Conservation (phyloP, 2,329 filamentous ascomycete genomes). For the Scedosporium apiospermum region DNA sequence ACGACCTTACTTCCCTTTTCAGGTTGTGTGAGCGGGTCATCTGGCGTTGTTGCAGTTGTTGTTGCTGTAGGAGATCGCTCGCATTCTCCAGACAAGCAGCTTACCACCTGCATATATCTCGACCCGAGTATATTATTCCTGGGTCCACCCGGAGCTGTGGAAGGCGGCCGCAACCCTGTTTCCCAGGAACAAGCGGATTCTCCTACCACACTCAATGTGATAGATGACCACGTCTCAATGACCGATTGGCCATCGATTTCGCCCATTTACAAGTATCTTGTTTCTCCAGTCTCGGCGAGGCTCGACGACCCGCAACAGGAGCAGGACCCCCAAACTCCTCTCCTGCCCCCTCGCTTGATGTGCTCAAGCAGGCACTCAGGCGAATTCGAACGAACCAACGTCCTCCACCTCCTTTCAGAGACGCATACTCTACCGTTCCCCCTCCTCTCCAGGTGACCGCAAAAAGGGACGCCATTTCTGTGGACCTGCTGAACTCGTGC, state of each 20-base stretch:
- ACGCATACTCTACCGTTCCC: not conserved
- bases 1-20: not conserved
- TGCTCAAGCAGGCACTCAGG: not conserved
- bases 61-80: not conserved
- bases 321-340: conserved; percentile 1
- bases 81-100: not conserved
- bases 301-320: not conserved
- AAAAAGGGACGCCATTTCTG: not conserved
- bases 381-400: not conserved
- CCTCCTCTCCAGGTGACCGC: not conserved
- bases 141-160: not conserved
- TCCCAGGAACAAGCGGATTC: not conserved
- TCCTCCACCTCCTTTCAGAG: not conserved
- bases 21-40: not conserved
- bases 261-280: not conserved
- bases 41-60: conserved; percentile 1
- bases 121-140: conserved; percentile 1
- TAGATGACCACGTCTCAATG: not conserved
- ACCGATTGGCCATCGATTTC: not conserved
- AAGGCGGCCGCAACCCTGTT: conserved; percentile 1
- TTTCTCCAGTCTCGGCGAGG: conserved; percentile 2
- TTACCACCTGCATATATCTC: conserved; percentile 2
- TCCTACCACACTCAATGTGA: not conserved
- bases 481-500: not conserved
- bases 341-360: not conserved